These are phyloP conservation scores for Debaryomycetaceae sp. DNA, from an alignment of 1,139 yeast genomes.

Conservation along the genomic window DNA sequence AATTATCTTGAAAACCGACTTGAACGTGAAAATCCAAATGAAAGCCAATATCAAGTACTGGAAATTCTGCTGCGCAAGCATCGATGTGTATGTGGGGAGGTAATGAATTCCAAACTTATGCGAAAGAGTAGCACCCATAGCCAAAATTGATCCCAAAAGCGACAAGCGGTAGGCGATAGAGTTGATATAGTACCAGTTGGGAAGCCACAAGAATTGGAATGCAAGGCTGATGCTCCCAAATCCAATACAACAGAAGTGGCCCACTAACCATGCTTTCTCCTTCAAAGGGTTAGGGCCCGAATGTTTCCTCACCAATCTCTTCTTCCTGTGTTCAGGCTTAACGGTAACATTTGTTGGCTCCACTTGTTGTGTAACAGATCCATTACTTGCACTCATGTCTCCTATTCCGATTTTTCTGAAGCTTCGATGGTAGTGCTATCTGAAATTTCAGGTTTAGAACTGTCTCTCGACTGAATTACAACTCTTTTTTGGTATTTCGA, in stretches of 20 bases:
- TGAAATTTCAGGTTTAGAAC: too few species aligned
- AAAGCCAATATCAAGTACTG: conserved; percentile 55
- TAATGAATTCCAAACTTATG: conserved; percentile 55
- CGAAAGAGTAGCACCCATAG: conserved; percentile 52
- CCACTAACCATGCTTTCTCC: conserved; percentile 57
- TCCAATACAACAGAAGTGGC: conserved; percentile 50
- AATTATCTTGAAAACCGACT: conserved; percentile 60
- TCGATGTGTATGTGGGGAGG: conserved; percentile 54
- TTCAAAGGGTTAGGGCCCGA: conserved; percentile 39
- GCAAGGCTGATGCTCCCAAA: conserved; percentile 49
- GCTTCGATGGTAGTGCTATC: conserved; percentile 1
- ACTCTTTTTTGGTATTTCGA: too few species aligned
- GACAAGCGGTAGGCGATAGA: conserved; percentile 50
- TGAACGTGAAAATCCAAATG: conserved; percentile 63
- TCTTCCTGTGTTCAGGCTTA: conserved; percentile 14
- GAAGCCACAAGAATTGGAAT: conserved; percentile 47
- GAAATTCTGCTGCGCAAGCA: conserved; percentile 67
- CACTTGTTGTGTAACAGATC: neutral
- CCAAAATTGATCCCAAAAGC: conserved; percentile 52
- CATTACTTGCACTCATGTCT: neutral
- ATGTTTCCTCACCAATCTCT: conserved; percentile 38
- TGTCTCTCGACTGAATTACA: too few species aligned
- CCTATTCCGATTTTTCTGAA: neutral
- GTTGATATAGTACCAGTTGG: conserved; percentile 43
- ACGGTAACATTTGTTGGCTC: conserved; percentile 4